Evolutionary conservation across 257 asterid genomes (phyloP).

Genomic region (Paraleonurus japonicus): DNA sequence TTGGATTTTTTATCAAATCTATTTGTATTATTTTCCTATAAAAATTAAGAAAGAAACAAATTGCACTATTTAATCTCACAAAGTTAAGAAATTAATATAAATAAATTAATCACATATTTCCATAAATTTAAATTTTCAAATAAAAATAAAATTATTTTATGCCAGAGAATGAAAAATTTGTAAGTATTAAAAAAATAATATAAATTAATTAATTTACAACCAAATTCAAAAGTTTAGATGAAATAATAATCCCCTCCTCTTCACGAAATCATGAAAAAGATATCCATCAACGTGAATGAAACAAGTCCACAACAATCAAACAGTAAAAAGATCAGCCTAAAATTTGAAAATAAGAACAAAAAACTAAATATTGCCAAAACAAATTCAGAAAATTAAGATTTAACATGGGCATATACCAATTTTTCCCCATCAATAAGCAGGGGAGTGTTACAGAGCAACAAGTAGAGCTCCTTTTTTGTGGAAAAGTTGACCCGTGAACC

Average conservation of each 20-base stretch:
- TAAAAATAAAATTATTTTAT: no score
- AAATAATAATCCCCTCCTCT: no score
- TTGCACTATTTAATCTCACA: no score
- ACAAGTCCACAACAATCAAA: not conserved
- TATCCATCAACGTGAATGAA: not conserved
- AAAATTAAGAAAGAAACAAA: not conserved
- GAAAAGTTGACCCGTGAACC: constrained; percentile 19
- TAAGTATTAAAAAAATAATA: no score
- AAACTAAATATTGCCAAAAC: not conserved
- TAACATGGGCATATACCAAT: constrained; percentile 16
- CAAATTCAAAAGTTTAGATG: no score
- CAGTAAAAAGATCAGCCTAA: not conserved
- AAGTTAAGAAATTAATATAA: no score
- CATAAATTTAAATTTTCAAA: no score
- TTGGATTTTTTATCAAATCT: no score
- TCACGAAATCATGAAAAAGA: not conserved
- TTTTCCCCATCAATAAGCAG: constrained; percentile 33
- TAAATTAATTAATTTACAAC: no score
- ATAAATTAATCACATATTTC: no score
- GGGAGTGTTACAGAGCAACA: constrained; percentile 25
- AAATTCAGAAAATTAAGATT: not conserved
- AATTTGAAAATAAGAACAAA: not conserved
- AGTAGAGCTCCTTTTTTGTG: constrained; percentile 36
- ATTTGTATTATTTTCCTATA: no score
- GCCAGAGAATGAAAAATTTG: no score